Conservation (phyloP, 192 early-diverging fungal genomes). For the Haplosporangium gracile region DNA sequence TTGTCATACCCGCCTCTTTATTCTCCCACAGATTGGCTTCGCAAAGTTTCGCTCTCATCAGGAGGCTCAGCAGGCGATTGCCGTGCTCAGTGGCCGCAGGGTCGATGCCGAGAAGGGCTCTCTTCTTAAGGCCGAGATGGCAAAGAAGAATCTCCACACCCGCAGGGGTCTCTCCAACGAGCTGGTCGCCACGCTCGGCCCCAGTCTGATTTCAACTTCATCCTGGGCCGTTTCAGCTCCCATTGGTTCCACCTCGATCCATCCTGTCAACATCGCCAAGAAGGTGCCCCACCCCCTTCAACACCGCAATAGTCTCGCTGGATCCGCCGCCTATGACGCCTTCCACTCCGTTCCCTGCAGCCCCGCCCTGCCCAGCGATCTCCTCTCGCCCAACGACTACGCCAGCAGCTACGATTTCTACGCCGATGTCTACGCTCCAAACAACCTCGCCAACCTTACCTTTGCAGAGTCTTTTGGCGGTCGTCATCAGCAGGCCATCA, state of each 20-base stretch:
- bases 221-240: constrained; percentile 37
- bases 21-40: constrained; percentile 90
- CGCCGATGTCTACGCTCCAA: constrained; percentile 61
- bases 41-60: constrained; percentile 94
- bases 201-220: constrained; percentile 1
- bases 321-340: constrained; percentile 56
- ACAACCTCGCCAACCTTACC: constrained; percentile 56
- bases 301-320: constrained; percentile 55
- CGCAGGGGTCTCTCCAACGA: constrained; percentile 81
- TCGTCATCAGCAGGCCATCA: constrained; percentile 32
- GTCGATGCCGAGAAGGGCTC: constrained; percentile 90
- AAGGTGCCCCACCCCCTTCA: constrained; percentile 47
- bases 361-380: constrained; percentile 66
- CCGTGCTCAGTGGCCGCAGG: constrained; percentile 91
- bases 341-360: constrained; percentile 59
- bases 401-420: constrained; percentile 64
- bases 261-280: constrained; percentile 48
- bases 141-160: constrained; percentile 98
- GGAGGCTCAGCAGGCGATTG: constrained; percentile 93
- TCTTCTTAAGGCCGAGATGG: constrained; percentile 97
- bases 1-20: not conserved
- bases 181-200: constrained; percentile 39
- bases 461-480: constrained; percentile 60
- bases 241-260: constrained; percentile 47
- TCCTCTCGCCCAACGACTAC: constrained; percentile 69